These are phyloP conservation scores for Microcera coccophila DNA, from an alignment of 2,329 filamentous ascomycete species.

Conservation along the genomic window DNA sequence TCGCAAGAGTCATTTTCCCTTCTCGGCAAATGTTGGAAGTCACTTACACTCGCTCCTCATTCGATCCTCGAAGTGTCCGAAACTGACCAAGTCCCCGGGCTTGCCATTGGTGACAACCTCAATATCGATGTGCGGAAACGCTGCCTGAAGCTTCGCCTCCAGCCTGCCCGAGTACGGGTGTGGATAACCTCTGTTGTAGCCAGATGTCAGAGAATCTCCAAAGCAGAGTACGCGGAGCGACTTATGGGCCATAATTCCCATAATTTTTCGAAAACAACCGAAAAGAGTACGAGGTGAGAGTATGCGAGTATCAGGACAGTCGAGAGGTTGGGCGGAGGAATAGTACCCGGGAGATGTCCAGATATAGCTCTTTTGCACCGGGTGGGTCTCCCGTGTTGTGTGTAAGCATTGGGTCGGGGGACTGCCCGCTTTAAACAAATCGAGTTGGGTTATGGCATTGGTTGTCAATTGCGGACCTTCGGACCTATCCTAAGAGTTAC, in stretches of 20 bases:
- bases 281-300: background rate
- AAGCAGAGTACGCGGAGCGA: slow-evolving; percentile 58
- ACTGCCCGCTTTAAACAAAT: no score
- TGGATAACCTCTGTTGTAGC: slow-evolving; percentile 44
- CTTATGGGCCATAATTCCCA: slow-evolving; percentile 30
- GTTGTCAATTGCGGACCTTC: no score
- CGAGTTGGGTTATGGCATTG: no score
- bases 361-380: no score
- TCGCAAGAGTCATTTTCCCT: no score
- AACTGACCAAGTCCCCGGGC: slow-evolving; percentile 48
- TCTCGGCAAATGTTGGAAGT: no score
- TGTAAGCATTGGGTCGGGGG: no score
- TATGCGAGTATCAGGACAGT: background rate
- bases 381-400: no score
- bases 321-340: background rate
- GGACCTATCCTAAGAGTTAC: no score
- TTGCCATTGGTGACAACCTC: slow-evolving; percentile 47
- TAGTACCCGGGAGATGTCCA: no score
- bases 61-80: slow-evolving; percentile 29
- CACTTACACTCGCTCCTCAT: slow-evolving; percentile 35
- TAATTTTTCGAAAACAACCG: no score
- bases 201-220: slow-evolving; percentile 61
- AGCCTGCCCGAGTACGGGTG: slow-evolving; percentile 55
- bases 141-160: slow-evolving; percentile 41
- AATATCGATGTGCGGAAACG: slow-evolving; percentile 42